Evolutionary conservation across 306 rosid species (phyloP), one percentile per base, ranked within the genome.

Genomic region (Casuarina cunninghamiana): DNA sequence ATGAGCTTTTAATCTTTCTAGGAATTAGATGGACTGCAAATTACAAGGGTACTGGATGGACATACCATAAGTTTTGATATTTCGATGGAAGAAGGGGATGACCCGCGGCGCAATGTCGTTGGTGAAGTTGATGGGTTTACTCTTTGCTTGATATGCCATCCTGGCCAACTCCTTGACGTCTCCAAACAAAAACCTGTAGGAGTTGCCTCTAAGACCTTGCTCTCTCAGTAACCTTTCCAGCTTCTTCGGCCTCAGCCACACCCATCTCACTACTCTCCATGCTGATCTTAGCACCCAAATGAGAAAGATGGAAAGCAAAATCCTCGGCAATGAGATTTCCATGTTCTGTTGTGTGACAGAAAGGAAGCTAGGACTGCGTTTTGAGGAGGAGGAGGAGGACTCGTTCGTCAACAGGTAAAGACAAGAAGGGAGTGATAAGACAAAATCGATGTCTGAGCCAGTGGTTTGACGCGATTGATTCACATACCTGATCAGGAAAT

Each of bases 171-270:
- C 44, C 53, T 70, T 71, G 3, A 71, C 5, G 60, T 81, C 84
- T 42, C 84, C 84, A 37, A 49, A 60, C 15, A 58, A 45, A 70
- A 74, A 1, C 26, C 16, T 71, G 73, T 81, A 81, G 0, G 84
- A 32, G 21, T 70, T 81, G 37, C 84, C 84, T 11, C 26, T 58
- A 12, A 81, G 80, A 32, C 75, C 79, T 15, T 81, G 77, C 46
- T 53, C 38, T 76, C 74, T 76, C 42, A 81, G 77, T 35, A 2
- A 61, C 72, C 80, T 81, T 61, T 76, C 80, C 4, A 39, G 5
- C 55, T 53, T 53, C 46, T 71, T 81, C 0, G 84, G 84, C 10
- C 12, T 75, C 66, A 81, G 12, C 76, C 76, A 75, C 49, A 61
- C 6, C 42, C 53, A 61, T 41, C 72, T 81, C 62, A 81, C 42